Evolutionary conservation across 441 rosid genomes (phyloP).

Genomic region (Gossypium laxum): DNA sequence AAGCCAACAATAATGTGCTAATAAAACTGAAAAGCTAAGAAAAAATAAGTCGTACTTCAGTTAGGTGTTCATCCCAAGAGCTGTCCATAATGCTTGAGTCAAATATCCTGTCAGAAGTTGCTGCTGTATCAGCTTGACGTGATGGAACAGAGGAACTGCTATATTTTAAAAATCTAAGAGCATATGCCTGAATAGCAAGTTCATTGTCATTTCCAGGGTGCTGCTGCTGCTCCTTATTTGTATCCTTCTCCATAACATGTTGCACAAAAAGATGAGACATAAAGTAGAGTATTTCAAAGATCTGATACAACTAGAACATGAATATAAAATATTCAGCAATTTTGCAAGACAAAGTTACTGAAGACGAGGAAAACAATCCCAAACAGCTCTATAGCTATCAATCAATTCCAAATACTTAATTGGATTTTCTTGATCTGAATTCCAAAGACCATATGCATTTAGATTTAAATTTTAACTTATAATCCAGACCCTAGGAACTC

Average conservation of each 20-base stretch:
- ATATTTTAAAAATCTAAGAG: conserved; percentile 62
- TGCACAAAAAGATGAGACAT: conserved; percentile 7
- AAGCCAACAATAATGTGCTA: conserved; percentile 8
- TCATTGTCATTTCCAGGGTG: conserved; percentile 32
- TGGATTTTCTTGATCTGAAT: not conserved
- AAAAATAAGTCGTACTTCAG: conserved; percentile 52
- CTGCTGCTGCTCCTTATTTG: conserved; percentile 27
- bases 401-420: not conserved
- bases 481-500: not conserved
- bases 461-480: conserved; percentile 1
- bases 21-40: conserved; percentile 1
- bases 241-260: conserved; percentile 36
- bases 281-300: not conserved
- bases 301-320: not conserved
- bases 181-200: conserved; percentile 57
- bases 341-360: conserved; percentile 4
- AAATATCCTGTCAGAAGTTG: conserved; percentile 47
- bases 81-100: conserved; percentile 43
- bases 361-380: not conserved
- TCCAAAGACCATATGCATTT: conserved; percentile 1
- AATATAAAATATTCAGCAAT: not conserved
- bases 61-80: conserved; percentile 63
- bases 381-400: not conserved
- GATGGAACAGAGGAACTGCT: conserved; percentile 37
- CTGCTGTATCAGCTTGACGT: conserved; percentile 52